A percentile compares a stretch with the other conserved stretches of the same genome.
These are phyloP conservation scores for Cryomyces minteri DNA, from an alignment of 495 filamentous ascomycete species.

Conservation along the genomic window DNA sequence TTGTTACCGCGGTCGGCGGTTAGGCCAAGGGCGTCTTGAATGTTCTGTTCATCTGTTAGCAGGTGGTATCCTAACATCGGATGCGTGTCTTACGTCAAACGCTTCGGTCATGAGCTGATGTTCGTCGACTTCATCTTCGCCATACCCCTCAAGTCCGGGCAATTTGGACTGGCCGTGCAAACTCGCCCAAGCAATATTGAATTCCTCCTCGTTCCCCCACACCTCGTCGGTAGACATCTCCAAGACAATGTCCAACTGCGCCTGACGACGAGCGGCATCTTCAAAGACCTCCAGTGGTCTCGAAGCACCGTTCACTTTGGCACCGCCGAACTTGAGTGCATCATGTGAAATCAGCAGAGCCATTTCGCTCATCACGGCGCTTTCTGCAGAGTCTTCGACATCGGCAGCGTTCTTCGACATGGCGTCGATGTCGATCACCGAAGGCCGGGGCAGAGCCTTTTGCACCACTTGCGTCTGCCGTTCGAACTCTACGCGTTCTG, in stretches of 20 bases:
- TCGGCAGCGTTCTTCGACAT: constrained; percentile 40
- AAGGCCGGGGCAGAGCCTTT: constrained; percentile 60
- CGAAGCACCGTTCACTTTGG: constrained; percentile 41
- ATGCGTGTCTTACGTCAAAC: constrained; percentile 39
- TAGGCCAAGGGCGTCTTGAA: constrained; percentile 49
- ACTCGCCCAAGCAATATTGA: constrained; percentile 49
- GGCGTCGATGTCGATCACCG: constrained; percentile 47
- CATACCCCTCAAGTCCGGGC: constrained; percentile 62
- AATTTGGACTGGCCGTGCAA: constrained; percentile 36
- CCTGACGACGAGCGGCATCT: constrained; percentile 51
- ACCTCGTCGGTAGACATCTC: constrained; percentile 43
- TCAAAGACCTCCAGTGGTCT: constrained; percentile 45
- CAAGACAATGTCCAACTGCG: constrained; percentile 54
- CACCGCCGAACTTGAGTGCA: constrained; percentile 49
- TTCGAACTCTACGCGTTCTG: constrained; percentile 57
- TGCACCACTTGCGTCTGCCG: constrained; percentile 84
- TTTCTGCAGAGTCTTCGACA: constrained; percentile 34
- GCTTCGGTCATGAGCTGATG: constrained; percentile 38
- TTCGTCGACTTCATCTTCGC: constrained; percentile 48
- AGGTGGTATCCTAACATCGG: background rate
- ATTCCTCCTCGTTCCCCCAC: constrained; percentile 33
- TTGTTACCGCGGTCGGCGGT: constrained; percentile 67
- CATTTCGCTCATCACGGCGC: constrained; percentile 53
- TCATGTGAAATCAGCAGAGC: constrained; percentile 68
- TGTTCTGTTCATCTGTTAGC: constrained; percentile 31